Evolutionary conservation across 208 protist species (phyloP).

Genomic region (Leishmania braziliensis): DNA sequence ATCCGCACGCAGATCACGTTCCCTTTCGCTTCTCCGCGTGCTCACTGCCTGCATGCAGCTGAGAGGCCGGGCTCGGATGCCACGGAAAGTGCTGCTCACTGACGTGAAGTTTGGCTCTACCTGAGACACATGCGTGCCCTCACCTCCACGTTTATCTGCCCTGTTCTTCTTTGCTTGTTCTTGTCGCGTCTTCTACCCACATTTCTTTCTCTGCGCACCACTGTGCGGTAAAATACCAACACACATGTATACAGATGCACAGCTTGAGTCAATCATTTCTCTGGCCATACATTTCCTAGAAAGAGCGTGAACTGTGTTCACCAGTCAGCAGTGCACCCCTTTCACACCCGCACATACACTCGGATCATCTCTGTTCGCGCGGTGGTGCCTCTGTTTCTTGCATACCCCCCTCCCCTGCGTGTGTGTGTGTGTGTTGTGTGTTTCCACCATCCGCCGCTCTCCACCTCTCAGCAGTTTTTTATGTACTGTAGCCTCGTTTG

Average conservation of each 20-base stretch:
- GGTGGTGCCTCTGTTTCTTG: too few relatives aligned
- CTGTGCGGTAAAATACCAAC: neutral
- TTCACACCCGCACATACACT: neutral
- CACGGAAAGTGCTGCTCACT: neutral
- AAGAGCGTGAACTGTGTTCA: neutral
- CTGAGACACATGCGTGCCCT: neutral
- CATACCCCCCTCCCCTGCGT: neutral
- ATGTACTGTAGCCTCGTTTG: neutral
- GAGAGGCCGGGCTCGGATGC: neutral
- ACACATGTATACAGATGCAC: neutral
- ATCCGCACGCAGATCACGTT: neutral
- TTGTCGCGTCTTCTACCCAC: neutral
- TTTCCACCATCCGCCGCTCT: neutral
- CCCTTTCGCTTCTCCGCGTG: neutral
- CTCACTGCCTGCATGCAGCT: neutral
- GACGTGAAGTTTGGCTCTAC: neutral
- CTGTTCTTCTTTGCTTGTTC: neutral
- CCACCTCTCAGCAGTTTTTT: neutral
- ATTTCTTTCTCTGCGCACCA: neutral
- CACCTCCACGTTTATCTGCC: neutral
- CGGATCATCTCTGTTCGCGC: neutral
- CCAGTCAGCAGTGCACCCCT: neutral
- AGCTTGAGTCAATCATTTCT: conserved; percentile 17
- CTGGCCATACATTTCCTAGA: conserved; percentile 3
- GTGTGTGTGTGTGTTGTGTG: neutral